Percentiles rank a stretch among this genome's conserved stretches.
These are phyloP conservation scores for Inonotus hispidus DNA, from an alignment of 1,284 basidiomycete species.

Conservation along the genomic window DNA sequence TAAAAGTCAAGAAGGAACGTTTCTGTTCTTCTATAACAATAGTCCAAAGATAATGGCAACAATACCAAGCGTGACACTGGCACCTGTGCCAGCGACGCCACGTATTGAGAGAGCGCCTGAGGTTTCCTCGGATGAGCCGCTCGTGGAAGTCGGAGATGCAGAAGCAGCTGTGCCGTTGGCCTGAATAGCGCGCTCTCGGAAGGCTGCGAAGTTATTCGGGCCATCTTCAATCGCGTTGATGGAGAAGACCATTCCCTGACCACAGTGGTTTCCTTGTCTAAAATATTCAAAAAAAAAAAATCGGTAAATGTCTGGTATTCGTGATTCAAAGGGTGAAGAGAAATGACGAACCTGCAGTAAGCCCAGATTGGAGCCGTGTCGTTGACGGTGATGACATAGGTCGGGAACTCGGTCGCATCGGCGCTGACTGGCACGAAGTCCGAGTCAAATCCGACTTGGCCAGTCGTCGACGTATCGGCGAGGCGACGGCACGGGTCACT, in stretches of 20 bases:
- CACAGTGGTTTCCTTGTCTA: conserved; percentile 45
- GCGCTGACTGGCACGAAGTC: conserved; percentile 51
- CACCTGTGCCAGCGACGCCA: neutral
- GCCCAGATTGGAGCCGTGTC: conserved; percentile 43
- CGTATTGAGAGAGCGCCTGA: conserved; percentile 4
- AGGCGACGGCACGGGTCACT: conserved; percentile 47
- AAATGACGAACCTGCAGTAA: conserved; percentile 28
- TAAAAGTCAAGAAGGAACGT: neutral
- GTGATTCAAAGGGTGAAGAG: neutral
- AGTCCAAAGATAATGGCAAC: conserved; percentile 9
- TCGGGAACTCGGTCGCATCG: conserved; percentile 43
- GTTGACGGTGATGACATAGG: conserved; percentile 50
- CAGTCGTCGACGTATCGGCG: conserved; percentile 40
- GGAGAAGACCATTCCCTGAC: conserved; percentile 60
- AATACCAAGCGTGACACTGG: conserved; percentile 1
- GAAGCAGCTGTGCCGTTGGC: conserved; percentile 35
- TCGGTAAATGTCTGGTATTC: neutral
- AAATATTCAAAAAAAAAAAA: neutral
- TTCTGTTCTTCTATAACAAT: neutral
- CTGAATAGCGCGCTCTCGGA: conserved; percentile 41
- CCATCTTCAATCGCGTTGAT: conserved; percentile 52
- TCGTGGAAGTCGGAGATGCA: conserved; percentile 5
- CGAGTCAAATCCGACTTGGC: conserved; percentile 54
- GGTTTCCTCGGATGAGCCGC: neutral
- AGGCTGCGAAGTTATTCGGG: conserved; percentile 52